These are phyloP conservation scores for Eragrostis nindensis DNA, from an alignment of 176 grass and related monocot species.

Conservation along the genomic window DNA sequence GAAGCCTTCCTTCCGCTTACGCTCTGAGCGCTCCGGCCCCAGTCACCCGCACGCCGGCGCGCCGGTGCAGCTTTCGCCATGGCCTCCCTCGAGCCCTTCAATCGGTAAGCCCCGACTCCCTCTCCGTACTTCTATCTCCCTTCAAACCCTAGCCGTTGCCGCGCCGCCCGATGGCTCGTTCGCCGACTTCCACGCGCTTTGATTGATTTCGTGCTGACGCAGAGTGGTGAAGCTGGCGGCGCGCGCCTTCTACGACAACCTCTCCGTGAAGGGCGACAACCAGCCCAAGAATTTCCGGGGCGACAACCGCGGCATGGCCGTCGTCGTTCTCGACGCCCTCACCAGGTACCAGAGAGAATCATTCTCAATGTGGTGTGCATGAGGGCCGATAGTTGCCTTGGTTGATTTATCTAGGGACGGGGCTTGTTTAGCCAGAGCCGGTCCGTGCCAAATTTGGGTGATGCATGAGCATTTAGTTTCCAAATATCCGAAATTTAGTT, in stretches of 20 bases:
- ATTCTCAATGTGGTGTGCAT: no score
- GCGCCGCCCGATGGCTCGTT: neutral
- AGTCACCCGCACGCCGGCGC: no score
- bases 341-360: conserved; percentile 50
- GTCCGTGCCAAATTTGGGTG: no score
- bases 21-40: neutral
- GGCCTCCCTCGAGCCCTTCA: conserved; percentile 78
- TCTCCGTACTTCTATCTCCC: neutral
- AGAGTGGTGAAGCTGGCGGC: conserved; percentile 86
- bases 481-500: no score
- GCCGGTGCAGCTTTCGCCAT: conserved; percentile 15
- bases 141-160: conserved; percentile 27
- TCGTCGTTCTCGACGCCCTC: conserved; percentile 93
- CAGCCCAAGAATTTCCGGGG: conserved; percentile 79
- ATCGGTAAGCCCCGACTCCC: conserved; percentile 45
- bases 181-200: conserved; percentile 7
- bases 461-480: no score
- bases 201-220: neutral
- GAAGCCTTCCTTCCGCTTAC: neutral
- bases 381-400: no score
- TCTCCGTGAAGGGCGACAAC: conserved; percentile 87
- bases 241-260: conserved; percentile 88
- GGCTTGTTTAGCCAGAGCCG: no score
- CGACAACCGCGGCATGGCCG: conserved; percentile 94
- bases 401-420: no score